Conservation (phyloP, 2,329 filamentous ascomycete genomes). For the Fusarium pininemorale region DNA sequence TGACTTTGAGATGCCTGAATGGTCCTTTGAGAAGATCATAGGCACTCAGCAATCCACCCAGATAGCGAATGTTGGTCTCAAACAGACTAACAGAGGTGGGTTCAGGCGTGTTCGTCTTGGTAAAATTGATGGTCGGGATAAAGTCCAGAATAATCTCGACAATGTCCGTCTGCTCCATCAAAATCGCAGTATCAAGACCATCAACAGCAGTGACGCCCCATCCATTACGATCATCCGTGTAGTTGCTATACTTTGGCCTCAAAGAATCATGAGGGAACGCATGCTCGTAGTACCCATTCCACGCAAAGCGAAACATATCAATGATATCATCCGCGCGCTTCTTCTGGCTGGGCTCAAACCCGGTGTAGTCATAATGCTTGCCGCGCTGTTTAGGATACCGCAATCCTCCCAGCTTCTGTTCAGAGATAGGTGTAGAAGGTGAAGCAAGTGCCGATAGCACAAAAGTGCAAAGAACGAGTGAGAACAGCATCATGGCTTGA, state of each 20-base stretch:
- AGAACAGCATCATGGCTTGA: background rate
- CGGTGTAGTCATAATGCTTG: constrained; percentile 13
- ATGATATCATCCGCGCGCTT: constrained; percentile 11
- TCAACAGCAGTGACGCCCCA: constrained; percentile 22
- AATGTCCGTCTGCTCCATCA: constrained; percentile 22
- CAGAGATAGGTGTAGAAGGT: background rate
- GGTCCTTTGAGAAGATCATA: constrained; percentile 58
- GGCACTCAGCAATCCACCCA: constrained; percentile 61
- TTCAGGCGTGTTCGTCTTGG: background rate
- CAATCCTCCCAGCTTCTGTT: background rate
- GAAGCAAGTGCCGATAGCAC: background rate
- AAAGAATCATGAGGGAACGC: constrained; percentile 4
- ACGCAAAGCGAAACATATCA: constrained; percentile 18
- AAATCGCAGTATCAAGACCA: constrained; percentile 15
- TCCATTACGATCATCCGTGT: constrained; percentile 14
- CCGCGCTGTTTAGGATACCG: background rate
- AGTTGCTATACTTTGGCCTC: constrained; percentile 4
- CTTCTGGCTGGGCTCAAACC: constrained; percentile 7
- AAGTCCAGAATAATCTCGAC: constrained; percentile 10
- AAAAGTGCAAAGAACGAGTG: background rate
- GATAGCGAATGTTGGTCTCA: constrained; percentile 64
- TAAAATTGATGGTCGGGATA: constrained; percentile 7
- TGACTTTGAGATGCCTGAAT: constrained; percentile 33
- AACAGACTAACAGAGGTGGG: constrained; percentile 58
- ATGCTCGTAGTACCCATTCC: constrained; percentile 10